A percentile compares a stretch with the other conserved stretches of the same genome.
Evolutionary conservation across 495 filamentous ascomycete genomes (phyloP).

Genomic region (Xylaria scruposa): DNA sequence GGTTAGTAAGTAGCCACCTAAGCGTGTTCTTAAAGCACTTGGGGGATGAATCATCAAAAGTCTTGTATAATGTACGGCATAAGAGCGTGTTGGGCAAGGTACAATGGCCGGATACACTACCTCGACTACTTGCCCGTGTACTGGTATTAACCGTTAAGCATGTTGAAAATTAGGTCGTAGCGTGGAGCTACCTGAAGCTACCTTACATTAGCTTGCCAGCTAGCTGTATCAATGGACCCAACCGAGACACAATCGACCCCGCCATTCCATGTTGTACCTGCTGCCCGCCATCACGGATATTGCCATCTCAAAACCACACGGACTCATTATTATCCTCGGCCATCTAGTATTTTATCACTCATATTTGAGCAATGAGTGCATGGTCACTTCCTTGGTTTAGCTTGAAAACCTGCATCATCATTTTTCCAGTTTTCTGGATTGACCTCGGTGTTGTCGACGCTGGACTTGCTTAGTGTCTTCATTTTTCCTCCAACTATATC

Average conservation of each 20-base stretch:
- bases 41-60: neutral
- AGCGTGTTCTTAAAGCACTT: neutral
- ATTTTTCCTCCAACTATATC: neutral
- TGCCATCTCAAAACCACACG: neutral
- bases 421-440: neutral
- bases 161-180: neutral
- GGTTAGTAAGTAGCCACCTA: neutral
- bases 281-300: constrained; percentile 14
- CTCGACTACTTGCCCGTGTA: neutral
- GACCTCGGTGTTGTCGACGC: neutral
- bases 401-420: neutral
- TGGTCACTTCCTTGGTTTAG: neutral
- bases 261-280: constrained; percentile 12
- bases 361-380: neutral
- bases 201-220: constrained; percentile 19
- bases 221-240: constrained; percentile 13
- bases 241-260: constrained; percentile 10
- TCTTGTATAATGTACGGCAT: neutral
- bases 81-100: neutral
- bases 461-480: neutral
- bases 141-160: neutral
- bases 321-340: neutral
- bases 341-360: neutral
- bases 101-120: neutral
- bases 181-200: constrained; percentile 24